Base-by-base conservation (phyloP, 2,329 filamentous ascomycete species). In the Paracorniculantispora psalliotae region DNA sequence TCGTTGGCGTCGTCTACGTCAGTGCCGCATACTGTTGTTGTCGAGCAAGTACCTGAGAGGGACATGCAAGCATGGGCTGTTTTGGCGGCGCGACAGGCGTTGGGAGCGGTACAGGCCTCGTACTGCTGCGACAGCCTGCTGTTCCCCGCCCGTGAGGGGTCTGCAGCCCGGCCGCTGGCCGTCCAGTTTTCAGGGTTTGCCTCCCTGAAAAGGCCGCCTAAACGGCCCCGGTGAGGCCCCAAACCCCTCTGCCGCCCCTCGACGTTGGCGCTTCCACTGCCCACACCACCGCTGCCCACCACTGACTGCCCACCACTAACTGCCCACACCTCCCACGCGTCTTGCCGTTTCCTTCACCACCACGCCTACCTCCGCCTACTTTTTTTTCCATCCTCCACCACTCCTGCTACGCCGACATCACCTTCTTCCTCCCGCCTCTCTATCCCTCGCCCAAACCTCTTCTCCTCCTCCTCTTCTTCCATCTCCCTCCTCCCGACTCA, bases 301-400 rank as follows among this genome's bases (percentile, higher is more conserved):
- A n/a, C n/a, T n/a, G n/a, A n/a, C n/a, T n/a, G n/a, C n/a, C n/a
- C n/a, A n/a, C 21, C 41, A 26, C 19, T 17, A 17, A n/a, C 43
- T 35, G 25, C 52, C 28, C 3, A 25, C 26, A 37, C 54, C 46
- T 44, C 50, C 53, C 61, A 57, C 44, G 47, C 56, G 25, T 43
- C 54, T 52, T 84, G 82, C 71, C 19, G 85, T 84, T 79, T 49
- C 35, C 41, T 50, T 37, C 19, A 37, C 46, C 35, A 19, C 44
- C 53, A 10, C 48, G 17, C 43, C 44, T 43, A 63, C 57, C 64
- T 63, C 63, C 61, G 60, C 62, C 62, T 60, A 67, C 65, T 70
- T 61, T 62, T 64, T 55, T 61, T 62, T 58, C 63, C 59, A 30
- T 37, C 43, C 61, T 63, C 61, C 62, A 64, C 66, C 63, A 62